Conservation (phyloP, 2,329 filamentous ascomycete genomes). For the Fusarium oxysporum region DNA sequence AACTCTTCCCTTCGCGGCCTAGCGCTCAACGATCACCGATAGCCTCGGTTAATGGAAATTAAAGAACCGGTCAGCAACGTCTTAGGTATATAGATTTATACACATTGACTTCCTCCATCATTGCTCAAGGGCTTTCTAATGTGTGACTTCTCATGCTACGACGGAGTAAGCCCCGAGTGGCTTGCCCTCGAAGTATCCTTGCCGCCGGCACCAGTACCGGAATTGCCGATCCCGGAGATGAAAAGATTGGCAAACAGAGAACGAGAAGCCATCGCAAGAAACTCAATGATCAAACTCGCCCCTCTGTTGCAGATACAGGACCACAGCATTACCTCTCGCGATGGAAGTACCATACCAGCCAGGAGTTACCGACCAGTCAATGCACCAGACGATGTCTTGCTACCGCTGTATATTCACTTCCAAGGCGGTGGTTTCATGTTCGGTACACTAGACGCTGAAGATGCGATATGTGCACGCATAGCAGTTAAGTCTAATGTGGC, state of each 20-base stretch:
- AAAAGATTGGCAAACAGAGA: neutral
- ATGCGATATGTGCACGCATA: constrained; percentile 12
- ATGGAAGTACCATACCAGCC: neutral
- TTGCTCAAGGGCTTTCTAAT: rapidly evolving
- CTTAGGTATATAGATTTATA: neutral
- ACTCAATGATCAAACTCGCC: neutral
- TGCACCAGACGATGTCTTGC: rapidly evolving
- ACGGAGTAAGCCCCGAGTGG: neutral
- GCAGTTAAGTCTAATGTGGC: neutral
- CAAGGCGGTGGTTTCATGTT: constrained; percentile 23
- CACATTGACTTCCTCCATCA: rapidly evolving
- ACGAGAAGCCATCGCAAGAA: constrained; percentile 1
- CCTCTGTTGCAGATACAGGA: neutral
- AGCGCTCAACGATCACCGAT: neutral
- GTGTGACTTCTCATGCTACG: constrained; percentile 1
- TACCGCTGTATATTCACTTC: constrained; percentile 6
- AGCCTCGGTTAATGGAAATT: neutral
- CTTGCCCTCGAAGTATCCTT: neutral
- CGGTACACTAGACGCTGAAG: neutral
- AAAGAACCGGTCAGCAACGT: neutral
- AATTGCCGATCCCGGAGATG: neutral
- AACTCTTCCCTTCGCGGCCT: neutral
- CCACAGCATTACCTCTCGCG: neutral
- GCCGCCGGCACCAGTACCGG: neutral
- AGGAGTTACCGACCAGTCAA: neutral